Conservation (phyloP, 179 eudicot species). For the Monotropa hypopitys region DNA sequence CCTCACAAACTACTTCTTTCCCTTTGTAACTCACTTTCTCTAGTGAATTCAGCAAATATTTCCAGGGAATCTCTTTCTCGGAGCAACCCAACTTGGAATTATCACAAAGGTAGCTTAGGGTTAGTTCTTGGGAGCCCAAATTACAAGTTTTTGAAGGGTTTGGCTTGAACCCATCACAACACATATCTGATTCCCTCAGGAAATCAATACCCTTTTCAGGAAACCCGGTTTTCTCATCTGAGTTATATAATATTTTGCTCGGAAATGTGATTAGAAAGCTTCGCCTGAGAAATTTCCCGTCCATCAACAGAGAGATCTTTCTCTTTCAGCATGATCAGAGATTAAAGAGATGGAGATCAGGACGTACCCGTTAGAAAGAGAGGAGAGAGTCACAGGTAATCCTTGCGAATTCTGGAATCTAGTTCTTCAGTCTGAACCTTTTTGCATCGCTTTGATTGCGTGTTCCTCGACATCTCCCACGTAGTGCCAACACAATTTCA, state of each 20-base stretch:
- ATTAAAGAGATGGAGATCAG: not conserved
- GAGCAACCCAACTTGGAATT: constrained; percentile 31
- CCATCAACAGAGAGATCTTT: constrained; percentile 20
- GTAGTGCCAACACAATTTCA: too few species aligned
- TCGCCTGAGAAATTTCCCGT: constrained; percentile 11
- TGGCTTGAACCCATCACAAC: constrained; percentile 23
- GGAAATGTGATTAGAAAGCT: not conserved
- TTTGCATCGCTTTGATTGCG: constrained; percentile 6
- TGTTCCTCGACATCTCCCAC: too few species aligned
- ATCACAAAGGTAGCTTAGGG: constrained; percentile 60
- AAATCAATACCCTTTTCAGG: constrained; percentile 32
- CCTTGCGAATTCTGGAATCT: not conserved
- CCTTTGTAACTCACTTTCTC: constrained; percentile 45
- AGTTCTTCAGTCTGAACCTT: constrained; percentile 4
- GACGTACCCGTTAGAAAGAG: constrained; percentile 1
- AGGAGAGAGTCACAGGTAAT: not conserved
- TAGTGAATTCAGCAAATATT: constrained; percentile 22
- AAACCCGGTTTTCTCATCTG: constrained; percentile 30
- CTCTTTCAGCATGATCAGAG: constrained; percentile 19
- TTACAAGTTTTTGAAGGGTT: constrained; percentile 26
- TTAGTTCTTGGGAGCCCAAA: constrained; percentile 51
- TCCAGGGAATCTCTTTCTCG: constrained; percentile 27
- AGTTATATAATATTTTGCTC: constrained; percentile 19
- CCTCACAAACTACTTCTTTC: constrained; percentile 38
- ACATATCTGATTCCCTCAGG: constrained; percentile 22